Percentiles rank a stretch among this genome's conserved stretches.
Evolutionary conservation across 495 filamentous ascomycete genomes (phyloP).

Genomic region (Aspergillus nanangensis): DNA sequence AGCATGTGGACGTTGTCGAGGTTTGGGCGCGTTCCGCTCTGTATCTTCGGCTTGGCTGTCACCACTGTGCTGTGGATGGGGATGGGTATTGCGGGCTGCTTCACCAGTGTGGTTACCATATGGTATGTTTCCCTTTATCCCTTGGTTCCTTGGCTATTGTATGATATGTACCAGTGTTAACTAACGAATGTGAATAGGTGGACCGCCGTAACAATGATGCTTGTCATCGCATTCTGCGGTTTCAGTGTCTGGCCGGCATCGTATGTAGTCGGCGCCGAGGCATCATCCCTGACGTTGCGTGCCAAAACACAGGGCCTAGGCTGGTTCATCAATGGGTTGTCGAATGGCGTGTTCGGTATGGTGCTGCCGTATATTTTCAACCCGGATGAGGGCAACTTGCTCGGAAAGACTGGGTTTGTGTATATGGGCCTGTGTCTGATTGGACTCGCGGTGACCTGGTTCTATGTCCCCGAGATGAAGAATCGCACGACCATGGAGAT

Average conservation of each 20-base stretch:
- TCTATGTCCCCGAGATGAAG: constrained; percentile 33
- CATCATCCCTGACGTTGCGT: constrained; percentile 28
- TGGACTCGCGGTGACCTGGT: constrained; percentile 15
- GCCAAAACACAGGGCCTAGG: constrained; percentile 32
- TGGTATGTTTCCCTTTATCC: constrained; percentile 16
- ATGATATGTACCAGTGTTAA: no score
- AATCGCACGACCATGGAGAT: constrained; percentile 26
- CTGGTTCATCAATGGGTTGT: constrained; percentile 24
- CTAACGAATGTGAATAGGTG: constrained; percentile 17
- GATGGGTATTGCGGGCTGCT: constrained; percentile 32
- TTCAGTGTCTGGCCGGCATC: constrained; percentile 31
- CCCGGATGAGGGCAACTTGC: constrained; percentile 21
- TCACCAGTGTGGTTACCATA: constrained; percentile 18
- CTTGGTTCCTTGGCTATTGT: background rate
- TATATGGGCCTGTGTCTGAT: constrained; percentile 24
- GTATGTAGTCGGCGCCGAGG: constrained; percentile 28
- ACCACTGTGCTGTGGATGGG: constrained; percentile 23
- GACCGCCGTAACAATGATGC: constrained; percentile 23
- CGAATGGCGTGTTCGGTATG: constrained; percentile 21
- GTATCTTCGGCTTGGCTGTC: constrained; percentile 10
- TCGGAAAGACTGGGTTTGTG: constrained; percentile 30
- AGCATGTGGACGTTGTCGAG: constrained; percentile 23
- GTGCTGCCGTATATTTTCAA: constrained; percentile 35
- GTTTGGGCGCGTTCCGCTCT: constrained; percentile 24
- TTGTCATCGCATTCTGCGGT: constrained; percentile 22